Evolutionary conservation across 2,329 filamentous ascomycete genomes (phyloP).

Genomic region (Aspergillus glaucus): DNA sequence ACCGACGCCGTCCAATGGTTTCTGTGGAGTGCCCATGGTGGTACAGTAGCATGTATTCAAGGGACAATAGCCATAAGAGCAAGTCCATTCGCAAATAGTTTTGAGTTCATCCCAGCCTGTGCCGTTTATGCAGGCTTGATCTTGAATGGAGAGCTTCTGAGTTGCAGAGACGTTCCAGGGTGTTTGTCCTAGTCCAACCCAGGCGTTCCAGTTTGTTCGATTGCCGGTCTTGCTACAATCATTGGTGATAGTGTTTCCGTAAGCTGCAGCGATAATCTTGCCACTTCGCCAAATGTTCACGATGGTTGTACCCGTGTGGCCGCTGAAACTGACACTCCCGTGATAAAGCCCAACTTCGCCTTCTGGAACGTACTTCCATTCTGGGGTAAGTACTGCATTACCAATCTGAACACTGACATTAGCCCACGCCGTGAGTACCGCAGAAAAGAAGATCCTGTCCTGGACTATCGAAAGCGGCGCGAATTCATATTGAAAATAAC

Average conservation of each 20-base stretch:
- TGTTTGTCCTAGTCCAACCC: slow-evolving; percentile 20
- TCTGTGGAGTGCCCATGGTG: slow-evolving; percentile 6
- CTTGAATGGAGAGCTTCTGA: not conserved
- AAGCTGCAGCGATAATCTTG: slow-evolving; percentile 14
- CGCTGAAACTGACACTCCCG: slow-evolving; percentile 21
- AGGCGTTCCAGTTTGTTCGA: slow-evolving; percentile 33
- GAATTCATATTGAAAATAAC: slow-evolving; percentile 20
- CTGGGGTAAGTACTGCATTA: slow-evolving; percentile 10
- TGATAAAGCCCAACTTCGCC: slow-evolving; percentile 29
- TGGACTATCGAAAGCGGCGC: slow-evolving; percentile 7
- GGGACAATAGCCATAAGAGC: slow-evolving; percentile 23
- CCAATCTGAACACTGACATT: slow-evolving; percentile 30
- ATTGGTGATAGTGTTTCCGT: slow-evolving; percentile 17
- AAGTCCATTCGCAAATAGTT: slow-evolving; percentile 22
- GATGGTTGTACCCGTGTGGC: slow-evolving; percentile 16
- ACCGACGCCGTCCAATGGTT: slow-evolving; percentile 3
- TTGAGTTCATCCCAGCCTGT: slow-evolving; percentile 8
- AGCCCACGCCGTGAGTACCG: slow-evolving; percentile 27
- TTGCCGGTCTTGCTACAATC: slow-evolving; percentile 14
- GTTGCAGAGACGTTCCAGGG: not conserved
- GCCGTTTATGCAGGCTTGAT: slow-evolving; percentile 18
- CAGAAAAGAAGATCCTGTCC: slow-evolving; percentile 24
- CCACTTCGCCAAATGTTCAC: slow-evolving; percentile 21
- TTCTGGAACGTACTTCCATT: slow-evolving; percentile 21
- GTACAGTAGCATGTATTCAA: slow-evolving; percentile 17